phyloP scores from a whole-genome alignment of 2,329 filamentous ascomycete genomes.

The Exophiala oligosperma region DNA sequence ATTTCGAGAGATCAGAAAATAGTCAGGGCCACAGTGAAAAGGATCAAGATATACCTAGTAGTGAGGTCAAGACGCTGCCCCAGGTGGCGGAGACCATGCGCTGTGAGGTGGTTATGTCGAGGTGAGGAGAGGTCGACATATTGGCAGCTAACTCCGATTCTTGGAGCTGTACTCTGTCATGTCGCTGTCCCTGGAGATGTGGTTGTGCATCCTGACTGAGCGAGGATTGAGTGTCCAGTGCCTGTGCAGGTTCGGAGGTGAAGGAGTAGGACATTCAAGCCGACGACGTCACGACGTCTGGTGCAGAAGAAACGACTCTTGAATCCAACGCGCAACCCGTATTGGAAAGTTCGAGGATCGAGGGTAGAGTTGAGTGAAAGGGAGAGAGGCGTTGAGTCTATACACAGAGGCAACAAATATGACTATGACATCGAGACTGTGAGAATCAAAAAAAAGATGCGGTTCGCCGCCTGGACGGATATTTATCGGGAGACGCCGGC shows the following conservation, averaged over 20 bases:
- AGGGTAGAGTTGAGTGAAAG: too few relatives aligned
- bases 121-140: conserved; percentile 19
- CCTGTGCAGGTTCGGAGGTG: conserved; percentile 21
- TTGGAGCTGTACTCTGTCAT: conserved; percentile 30
- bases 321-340: too few relatives aligned
- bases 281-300: not conserved
- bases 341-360: too few relatives aligned
- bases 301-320: not conserved
- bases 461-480: conserved; percentile 7
- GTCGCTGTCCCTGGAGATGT: conserved; percentile 24
- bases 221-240: conserved; percentile 20
- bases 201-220: conserved; percentile 21
- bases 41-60: conserved; percentile 68
- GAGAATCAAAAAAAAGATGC: conserved; percentile 9
- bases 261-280: conserved; percentile 28
- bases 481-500: not conserved
- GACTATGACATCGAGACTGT: conserved; percentile 20
- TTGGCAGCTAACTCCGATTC: conserved; percentile 17
- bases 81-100: conserved; percentile 94
- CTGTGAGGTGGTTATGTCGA: conserved; percentile 74
- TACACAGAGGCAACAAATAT: conserved; percentile 1
- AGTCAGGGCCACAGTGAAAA: not conserved
- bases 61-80: conserved; percentile 84
- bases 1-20: conserved; percentile 15
- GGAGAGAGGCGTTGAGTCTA: too few relatives aligned